Conservation (phyloP, 352 stramenopile species). For the Hyaloperonospora arabidopsidis region DNA sequence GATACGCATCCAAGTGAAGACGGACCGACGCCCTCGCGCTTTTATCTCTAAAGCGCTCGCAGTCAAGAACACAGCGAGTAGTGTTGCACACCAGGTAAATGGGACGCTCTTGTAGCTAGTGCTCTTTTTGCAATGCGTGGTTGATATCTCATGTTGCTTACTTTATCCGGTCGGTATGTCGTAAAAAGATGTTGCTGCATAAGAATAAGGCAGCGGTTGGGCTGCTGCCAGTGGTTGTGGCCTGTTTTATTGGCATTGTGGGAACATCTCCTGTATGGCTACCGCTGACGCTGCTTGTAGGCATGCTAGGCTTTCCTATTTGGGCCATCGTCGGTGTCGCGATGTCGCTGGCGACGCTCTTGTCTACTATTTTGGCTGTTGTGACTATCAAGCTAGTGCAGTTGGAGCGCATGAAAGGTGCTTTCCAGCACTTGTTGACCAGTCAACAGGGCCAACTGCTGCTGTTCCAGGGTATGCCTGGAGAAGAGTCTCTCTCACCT, state of each 20-base stretch:
- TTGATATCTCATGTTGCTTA: background rate
- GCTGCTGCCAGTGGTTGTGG: constrained; percentile 38
- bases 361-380: constrained; percentile 45
- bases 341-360: constrained; percentile 35
- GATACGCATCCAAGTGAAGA: constrained; percentile 33
- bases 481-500: constrained; percentile 25
- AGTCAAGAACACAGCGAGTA: constrained; percentile 32
- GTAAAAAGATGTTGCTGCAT: constrained; percentile 42
- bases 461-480: constrained; percentile 44
- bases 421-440: constrained; percentile 37
- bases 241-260: constrained; percentile 37
- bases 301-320: constrained; percentile 50
- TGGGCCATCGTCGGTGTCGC: constrained; percentile 45
- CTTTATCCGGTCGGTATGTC: background rate
- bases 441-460: constrained; percentile 54
- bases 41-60: constrained; percentile 33
- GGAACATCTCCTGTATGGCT: constrained; percentile 52
- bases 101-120: background rate
- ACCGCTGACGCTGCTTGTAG: constrained; percentile 44
- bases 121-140: background rate
- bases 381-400: constrained; percentile 40
- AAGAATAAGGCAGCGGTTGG: constrained; percentile 49
- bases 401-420: constrained; percentile 38
- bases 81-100: constrained; percentile 37
- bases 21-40: constrained; percentile 37